phyloP scores from a whole-genome alignment of 1,284 basidiomycete genomes.

The Moniliophthora roreri region DNA sequence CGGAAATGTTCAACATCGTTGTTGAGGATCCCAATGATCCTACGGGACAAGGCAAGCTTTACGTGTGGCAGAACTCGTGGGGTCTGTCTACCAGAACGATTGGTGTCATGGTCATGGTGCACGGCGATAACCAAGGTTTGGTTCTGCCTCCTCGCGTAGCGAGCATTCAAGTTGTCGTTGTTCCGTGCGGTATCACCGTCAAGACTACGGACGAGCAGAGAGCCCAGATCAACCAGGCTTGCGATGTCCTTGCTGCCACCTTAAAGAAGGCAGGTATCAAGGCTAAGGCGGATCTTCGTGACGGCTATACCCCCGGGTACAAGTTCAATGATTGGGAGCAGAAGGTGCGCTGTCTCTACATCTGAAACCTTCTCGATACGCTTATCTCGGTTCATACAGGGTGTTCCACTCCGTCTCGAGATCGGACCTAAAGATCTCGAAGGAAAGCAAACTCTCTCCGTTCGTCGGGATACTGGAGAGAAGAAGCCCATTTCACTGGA shows the following conservation, averaged over 20 bases:
- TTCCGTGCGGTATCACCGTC: constrained; percentile 91
- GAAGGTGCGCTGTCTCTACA: constrained; percentile 53
- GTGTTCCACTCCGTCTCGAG: constrained; percentile 96
- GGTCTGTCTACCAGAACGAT: constrained; percentile 95
- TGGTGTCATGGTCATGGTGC: constrained; percentile 99
- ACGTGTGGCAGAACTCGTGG: constrained; percentile 99
- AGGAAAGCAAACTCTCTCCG: constrained; percentile 81
- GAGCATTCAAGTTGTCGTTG: constrained; percentile 87
- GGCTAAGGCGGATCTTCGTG: constrained; percentile 89
- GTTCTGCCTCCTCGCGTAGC: constrained; percentile 96
- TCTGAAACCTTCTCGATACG: constrained; percentile 6
- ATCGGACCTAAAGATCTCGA: constrained; percentile 93
- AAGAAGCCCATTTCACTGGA: constrained; percentile 77
- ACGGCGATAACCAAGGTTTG: constrained; percentile 97
- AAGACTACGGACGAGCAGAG: constrained; percentile 76
- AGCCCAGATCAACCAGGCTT: constrained; percentile 75
- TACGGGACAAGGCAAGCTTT: constrained; percentile 66
- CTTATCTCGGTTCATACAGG: constrained; percentile 44
- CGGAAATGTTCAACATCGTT: constrained; percentile 97
- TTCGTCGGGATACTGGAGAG: constrained; percentile 85
- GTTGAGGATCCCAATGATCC: constrained; percentile 91
- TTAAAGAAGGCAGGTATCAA: constrained; percentile 77
- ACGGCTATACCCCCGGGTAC: constrained; percentile 96
- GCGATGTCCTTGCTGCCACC: constrained; percentile 71
- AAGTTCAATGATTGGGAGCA: constrained; percentile 99